Conservation (phyloP, 768 basidiomycete genomes). For the Melanogaster broomeanus region DNA sequence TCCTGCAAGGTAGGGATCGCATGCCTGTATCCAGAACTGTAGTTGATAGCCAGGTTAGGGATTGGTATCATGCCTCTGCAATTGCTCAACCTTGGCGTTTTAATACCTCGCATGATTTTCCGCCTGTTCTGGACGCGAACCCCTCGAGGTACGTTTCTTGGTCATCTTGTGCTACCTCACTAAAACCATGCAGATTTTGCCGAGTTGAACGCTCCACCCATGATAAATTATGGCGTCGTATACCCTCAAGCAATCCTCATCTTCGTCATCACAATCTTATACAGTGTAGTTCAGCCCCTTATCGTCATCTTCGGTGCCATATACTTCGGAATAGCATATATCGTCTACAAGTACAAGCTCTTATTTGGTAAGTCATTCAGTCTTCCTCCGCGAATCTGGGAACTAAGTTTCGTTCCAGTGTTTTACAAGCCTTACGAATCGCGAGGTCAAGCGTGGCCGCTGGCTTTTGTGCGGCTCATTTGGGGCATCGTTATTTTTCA, state of each 20-base stretch:
- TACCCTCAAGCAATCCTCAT: conserved; percentile 97
- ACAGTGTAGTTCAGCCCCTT: conserved; percentile 94
- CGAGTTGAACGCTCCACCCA: conserved; percentile 94
- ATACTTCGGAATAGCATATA: conserved; percentile 94
- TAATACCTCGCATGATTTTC: conserved; percentile 76
- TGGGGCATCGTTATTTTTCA: conserved; percentile 94
- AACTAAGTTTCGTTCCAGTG: conserved; percentile 47
- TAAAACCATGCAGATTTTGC: conserved; percentile 72
- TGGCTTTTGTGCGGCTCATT: conserved; percentile 89
- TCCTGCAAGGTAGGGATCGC: conserved; percentile 66
- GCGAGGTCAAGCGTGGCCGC: conserved; percentile 96
- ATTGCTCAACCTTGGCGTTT: conserved; percentile 86
- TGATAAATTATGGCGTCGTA: conserved; percentile 97
- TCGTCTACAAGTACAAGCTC: conserved; percentile 98
- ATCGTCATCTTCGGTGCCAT: conserved; percentile 94
- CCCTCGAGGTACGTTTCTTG: conserved; percentile 68
- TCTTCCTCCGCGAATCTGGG: neutral
- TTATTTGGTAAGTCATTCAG: conserved; percentile 71
- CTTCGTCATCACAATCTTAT: conserved; percentile 92
- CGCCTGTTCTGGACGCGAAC: conserved; percentile 83
- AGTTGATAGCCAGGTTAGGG: conserved; percentile 42
- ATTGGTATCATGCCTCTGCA: conserved; percentile 96
- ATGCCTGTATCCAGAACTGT: neutral
- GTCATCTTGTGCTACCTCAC: neutral
- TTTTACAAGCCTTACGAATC: conserved; percentile 99